Conservation (phyloP, 1,139 yeast species). For the Candida pseudocylindracea region DNA sequence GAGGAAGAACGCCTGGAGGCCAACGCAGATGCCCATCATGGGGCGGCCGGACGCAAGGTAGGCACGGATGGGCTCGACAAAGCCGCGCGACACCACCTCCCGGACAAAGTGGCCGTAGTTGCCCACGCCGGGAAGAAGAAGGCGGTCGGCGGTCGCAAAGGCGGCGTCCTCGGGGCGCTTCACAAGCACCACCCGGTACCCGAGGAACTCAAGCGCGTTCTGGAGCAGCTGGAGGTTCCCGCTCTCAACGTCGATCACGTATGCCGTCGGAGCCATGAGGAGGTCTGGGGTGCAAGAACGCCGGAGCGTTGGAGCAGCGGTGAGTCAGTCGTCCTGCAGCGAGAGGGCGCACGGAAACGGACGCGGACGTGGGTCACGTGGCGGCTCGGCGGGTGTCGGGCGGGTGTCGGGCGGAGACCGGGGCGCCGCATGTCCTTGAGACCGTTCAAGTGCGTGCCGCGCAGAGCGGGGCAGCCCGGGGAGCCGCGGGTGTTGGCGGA, state of each 20-base stretch:
- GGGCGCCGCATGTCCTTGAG: no score
- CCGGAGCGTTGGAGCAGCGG: no score
- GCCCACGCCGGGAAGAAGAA: conserved; percentile 88
- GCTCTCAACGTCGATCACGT: conserved; percentile 83
- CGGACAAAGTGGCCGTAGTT: conserved; percentile 85
- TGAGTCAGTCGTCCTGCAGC: no score
- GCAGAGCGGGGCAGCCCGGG: no score
- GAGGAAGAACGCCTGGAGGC: conserved; percentile 61
- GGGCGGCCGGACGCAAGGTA: conserved; percentile 60
- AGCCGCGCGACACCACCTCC: conserved; percentile 35
- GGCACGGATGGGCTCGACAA: conserved; percentile 37
- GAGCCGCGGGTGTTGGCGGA: no score
- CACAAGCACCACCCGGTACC: conserved; percentile 38
- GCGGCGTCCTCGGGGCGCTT: conserved; percentile 10
- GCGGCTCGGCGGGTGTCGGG: no score
- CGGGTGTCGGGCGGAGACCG: no score
- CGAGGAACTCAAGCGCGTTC: conserved; percentile 65
- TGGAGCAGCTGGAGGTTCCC: conserved; percentile 80
- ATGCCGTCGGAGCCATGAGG: no score
- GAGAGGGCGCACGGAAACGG: no score
- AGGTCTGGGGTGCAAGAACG: no score
- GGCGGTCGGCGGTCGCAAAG: conserved; percentile 13
- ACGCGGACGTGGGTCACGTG: no score
- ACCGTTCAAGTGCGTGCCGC: no score
- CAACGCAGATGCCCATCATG: conserved; percentile 93